Evolutionary conservation across 177 flowering plant species (phyloP), one percentile per base, ranked within the genome.

Genomic region (Telopea speciosissima): DNA sequence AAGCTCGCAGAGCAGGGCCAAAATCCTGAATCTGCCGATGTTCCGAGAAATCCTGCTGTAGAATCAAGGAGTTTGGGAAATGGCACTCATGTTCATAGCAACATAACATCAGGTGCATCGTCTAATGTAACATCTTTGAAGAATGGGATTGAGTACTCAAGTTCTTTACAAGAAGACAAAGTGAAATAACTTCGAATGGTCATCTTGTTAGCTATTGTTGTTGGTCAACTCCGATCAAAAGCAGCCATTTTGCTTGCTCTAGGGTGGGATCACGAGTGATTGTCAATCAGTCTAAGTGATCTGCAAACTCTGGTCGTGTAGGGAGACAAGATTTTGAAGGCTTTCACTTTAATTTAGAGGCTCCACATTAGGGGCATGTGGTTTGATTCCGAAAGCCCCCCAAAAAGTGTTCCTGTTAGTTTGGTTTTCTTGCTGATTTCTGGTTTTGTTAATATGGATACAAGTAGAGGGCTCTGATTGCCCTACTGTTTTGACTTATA

Each of bases 1-100:
- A 87, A 76, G 79, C 83, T 95, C 63, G 96, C 99, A 0, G 92
- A 89, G 70, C 84, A 88, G 62, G 99, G 96, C 60, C 85, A 86
- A 64, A 69, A 3, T 14, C 82, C 84, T 16, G 73, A 89, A 31
- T 61, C 80, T 5, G 36, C 79, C 52, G 80, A 73, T 58, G 73
- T 86, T 72, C 86, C 70, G 65, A 77, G 80, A 76, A 87, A 90
- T 75, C 82, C 86, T 60, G 54, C 80, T 0, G 54, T 68, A 22
- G 77, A 79, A 67, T 63, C 87, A 54, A 85, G 70, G 62, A 76
- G 70, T 75, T 59, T 69, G 40, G 76, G 54, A 3, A 79, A 76
- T 45, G 83, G 79, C 28, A 74, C 56, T 42, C 73, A 64, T 23
- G 67, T 77, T 54, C 58, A 65, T 23, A 75, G 74, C 60, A 78